These are phyloP conservation scores for Sequoiadendron giganteum DNA, from an alignment of 75 land plant species.

Conservation along the genomic window DNA sequence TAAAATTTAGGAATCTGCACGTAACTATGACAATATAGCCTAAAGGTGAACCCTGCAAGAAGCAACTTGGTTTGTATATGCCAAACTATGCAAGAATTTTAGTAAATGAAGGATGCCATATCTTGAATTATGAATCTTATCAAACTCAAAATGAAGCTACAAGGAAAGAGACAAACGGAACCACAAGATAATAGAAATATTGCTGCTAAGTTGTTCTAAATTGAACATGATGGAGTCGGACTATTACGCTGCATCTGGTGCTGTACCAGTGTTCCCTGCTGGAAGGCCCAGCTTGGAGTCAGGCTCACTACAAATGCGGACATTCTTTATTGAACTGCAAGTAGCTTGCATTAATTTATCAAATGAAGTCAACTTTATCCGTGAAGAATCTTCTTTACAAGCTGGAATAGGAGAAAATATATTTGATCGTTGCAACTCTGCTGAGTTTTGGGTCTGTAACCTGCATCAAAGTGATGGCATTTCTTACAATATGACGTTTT, in stretches of 20 bases:
- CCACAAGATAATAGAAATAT: neutral
- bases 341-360: slow-evolving; percentile 74
- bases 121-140: neutral
- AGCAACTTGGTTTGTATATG: neutral
- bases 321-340: slow-evolving; percentile 73
- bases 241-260: slow-evolving; percentile 95
- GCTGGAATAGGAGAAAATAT: slow-evolving; percentile 54
- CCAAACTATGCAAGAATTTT: neutral
- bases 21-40: neutral
- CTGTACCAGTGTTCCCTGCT: slow-evolving; percentile 59
- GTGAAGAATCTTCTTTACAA: slow-evolving; percentile 49
- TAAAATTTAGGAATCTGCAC: neutral
- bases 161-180: neutral
- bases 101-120: neutral
- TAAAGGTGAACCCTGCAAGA: neutral
- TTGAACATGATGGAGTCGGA: neutral
- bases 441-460: neutral
- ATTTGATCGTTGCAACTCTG: slow-evolving; percentile 9
- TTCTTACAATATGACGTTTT: neutral
- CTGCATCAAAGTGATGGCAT: slow-evolving; percentile 18
- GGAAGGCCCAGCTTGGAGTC: slow-evolving; percentile 39
- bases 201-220: neutral
- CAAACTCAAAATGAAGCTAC: neutral
- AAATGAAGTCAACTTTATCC: slow-evolving; percentile 83
- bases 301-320: slow-evolving; percentile 69